Percentiles rank a stretch among this genome's conserved stretches.
phyloP scores from a whole-genome alignment of 202 grass and related monocot species.

The Cymbopogon flexuosus region DNA sequence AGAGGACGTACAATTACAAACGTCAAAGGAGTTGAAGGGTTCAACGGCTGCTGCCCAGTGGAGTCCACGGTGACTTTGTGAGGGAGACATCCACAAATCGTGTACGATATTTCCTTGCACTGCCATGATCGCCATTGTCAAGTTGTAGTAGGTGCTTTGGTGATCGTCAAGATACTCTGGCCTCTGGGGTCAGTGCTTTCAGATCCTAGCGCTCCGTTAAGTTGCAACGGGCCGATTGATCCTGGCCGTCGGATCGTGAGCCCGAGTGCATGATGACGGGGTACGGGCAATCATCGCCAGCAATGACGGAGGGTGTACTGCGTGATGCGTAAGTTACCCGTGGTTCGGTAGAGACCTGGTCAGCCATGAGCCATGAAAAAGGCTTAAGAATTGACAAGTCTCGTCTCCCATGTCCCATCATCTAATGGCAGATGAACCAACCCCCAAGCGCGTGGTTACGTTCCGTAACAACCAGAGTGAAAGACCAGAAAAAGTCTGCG shows the following conservation, averaged over 20 bases:
- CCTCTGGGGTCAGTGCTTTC: background rate
- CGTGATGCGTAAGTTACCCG: too few relatives aligned
- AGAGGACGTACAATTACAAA: background rate
- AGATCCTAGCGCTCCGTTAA: background rate
- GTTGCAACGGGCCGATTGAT: background rate
- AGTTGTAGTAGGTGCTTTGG: conserved; percentile 14
- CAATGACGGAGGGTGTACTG: background rate
- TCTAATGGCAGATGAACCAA: background rate
- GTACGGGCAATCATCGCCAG: background rate
- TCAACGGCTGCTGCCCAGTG: background rate
- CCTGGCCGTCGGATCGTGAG: background rate
- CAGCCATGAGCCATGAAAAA: background rate
- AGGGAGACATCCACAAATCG: background rate
- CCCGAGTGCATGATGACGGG: background rate
- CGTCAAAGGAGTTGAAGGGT: conserved; percentile 22
- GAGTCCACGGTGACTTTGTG: background rate
- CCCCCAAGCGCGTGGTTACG: background rate
- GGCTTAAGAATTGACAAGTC: background rate
- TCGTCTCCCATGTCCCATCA: background rate
- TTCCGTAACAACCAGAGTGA: background rate
- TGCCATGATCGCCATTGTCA: background rate
- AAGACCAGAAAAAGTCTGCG: background rate
- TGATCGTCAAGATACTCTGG: background rate
- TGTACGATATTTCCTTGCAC: conserved; percentile 11
- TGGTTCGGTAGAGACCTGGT: conserved; percentile 9